Evolutionary conservation across 2,329 filamentous ascomycete species (phyloP).

Genomic region (Talaromyces rugulosus): DNA sequence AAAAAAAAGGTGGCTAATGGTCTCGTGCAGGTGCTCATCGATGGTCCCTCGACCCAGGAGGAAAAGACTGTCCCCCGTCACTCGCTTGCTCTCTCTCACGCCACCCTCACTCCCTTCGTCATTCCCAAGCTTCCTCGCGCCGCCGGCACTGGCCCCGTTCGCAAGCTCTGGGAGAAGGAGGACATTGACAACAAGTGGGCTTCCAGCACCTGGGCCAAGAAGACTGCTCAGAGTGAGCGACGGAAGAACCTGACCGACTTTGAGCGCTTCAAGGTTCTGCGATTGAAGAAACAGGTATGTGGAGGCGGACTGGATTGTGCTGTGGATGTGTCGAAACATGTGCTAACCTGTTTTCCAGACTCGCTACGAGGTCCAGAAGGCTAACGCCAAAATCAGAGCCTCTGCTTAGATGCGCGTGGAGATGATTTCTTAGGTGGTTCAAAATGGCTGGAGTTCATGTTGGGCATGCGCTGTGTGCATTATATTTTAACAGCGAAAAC

Average conservation of each 20-base stretch:
- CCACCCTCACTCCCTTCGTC: constrained; percentile 85
- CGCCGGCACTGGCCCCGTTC: constrained; percentile 75
- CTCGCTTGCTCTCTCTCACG: constrained; percentile 72
- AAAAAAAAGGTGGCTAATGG: constrained; percentile 17
- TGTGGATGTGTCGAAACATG: background rate
- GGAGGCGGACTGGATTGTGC: background rate
- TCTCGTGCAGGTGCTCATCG: constrained; percentile 73
- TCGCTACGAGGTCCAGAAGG: constrained; percentile 96
- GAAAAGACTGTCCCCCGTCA: constrained; percentile 81
- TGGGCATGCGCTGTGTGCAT: constrained; percentile 40
- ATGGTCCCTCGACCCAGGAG: constrained; percentile 82
- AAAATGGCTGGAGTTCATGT: constrained; percentile 20
- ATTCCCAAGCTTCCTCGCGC: constrained; percentile 82
- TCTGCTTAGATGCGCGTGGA: constrained; percentile 59
- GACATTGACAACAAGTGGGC: constrained; percentile 93
- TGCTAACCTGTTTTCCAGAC: constrained; percentile 43
- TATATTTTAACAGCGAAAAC: constrained; percentile 33
- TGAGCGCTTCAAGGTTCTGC: constrained; percentile 99
- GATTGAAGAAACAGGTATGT: constrained; percentile 96
- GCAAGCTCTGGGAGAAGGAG: constrained; percentile 84
- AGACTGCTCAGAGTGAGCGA: constrained; percentile 77
- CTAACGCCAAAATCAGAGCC: constrained; percentile 86
- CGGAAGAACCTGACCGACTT: constrained; percentile 94
- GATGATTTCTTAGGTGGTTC: constrained; percentile 37
- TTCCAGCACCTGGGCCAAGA: constrained; percentile 90